Evolutionary conservation across 2,329 filamentous ascomycete species (phyloP).

Genomic region (Fusarium hostae): DNA sequence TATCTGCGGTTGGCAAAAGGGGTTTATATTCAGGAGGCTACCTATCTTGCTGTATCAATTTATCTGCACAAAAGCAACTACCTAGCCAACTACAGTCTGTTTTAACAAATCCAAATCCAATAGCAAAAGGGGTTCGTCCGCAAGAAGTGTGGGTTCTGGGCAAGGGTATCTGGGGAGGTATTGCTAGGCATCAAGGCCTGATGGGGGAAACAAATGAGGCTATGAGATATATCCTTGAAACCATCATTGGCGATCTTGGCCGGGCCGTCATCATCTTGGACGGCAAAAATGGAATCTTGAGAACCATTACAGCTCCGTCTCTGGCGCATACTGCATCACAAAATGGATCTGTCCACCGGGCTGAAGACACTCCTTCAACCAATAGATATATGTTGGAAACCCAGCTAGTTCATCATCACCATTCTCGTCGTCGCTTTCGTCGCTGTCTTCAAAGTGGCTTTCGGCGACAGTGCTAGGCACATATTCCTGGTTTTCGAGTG

Average conservation of each 20-base stretch:
- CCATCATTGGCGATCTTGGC: not conserved
- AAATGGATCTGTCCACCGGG: slow-evolving; percentile 24
- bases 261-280: not conserved
- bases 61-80: not conserved
- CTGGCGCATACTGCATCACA: not conserved
- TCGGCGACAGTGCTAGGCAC: not conserved
- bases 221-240: not conserved
- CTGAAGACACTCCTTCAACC: slow-evolving; percentile 17
- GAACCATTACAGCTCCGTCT: not conserved
- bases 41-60: not conserved
- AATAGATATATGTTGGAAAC: not conserved
- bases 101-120: not conserved
- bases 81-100: not conserved
- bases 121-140: not conserved
- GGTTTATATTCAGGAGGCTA: not conserved
- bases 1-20: too few species aligned
- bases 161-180: not conserved
- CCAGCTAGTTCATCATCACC: not conserved
- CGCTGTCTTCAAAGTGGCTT: not conserved
- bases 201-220: not conserved
- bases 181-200: not conserved
- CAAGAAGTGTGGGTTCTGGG: not conserved
- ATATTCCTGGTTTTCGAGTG: not conserved
- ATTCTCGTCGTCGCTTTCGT: not conserved
- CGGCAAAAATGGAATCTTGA: not conserved